Percentiles rank a stretch among this genome's conserved stretches.
Evolutionary conservation across 331 rosid species (phyloP).

Genomic region (Prunus yedoensis): DNA sequence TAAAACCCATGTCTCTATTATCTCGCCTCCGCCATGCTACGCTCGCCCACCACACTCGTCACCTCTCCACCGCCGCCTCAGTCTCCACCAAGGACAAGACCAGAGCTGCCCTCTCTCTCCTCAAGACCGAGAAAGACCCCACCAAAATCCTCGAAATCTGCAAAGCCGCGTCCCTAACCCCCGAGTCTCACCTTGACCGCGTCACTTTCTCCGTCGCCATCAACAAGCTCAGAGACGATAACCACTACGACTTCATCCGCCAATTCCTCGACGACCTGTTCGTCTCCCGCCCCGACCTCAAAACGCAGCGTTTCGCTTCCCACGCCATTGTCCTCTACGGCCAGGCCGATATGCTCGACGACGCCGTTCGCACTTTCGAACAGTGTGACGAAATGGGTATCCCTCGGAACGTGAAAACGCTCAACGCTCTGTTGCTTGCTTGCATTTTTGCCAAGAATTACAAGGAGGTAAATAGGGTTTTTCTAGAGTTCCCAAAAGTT

Average conservation of each 20-base stretch:
- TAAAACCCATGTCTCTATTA: conserved; percentile 30
- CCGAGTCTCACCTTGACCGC: conserved; percentile 62
- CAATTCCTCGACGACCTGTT: conserved; percentile 46
- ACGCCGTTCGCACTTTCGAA: conserved; percentile 55
- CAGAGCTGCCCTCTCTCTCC: conserved; percentile 48
- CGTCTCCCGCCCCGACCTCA: conserved; percentile 58
- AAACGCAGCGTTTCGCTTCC: conserved; percentile 53
- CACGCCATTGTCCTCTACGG: conserved; percentile 76
- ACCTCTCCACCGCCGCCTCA: conserved; percentile 42
- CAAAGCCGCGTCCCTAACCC: conserved; percentile 69
- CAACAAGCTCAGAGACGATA: conserved; percentile 50
- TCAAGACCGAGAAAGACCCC: conserved; percentile 67
- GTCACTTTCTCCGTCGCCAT: conserved; percentile 58
- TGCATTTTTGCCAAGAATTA: conserved; percentile 54
- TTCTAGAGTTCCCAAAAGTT: conserved; percentile 56
- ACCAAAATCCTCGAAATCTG: conserved; percentile 64
- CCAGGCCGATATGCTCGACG: conserved; percentile 63
- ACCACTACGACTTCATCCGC: conserved; percentile 55
- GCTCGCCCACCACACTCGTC: conserved; percentile 20
- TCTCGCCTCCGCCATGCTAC: conserved; percentile 34
- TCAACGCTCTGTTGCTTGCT: conserved; percentile 64
- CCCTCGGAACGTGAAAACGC: conserved; percentile 50
- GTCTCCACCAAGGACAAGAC: conserved; percentile 51
- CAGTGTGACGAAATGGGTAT: conserved; percentile 37
- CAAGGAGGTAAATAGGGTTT: conserved; percentile 58